A percentile compares a stretch with the other conserved stretches of the same genome.
Evolutionary conservation across 345 rosid genomes (phyloP).

Genomic region (Eucalyptus erythrocorys): DNA sequence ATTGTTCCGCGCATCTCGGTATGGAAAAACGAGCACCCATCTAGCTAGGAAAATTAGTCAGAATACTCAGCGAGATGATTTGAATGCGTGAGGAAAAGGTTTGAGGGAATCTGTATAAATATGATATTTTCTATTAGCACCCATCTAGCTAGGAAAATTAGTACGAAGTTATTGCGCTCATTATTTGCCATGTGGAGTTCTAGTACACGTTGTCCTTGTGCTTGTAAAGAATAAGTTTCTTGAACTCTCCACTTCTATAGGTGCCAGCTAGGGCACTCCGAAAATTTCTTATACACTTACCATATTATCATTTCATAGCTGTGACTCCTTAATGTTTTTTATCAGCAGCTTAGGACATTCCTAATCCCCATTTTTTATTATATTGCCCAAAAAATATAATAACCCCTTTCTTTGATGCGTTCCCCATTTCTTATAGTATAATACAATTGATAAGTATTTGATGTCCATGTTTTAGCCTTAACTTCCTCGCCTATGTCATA

Average conservation of each 20-base stretch:
- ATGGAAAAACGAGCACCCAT: not conserved
- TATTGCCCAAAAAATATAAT: not conserved
- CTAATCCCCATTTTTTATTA: not conserved
- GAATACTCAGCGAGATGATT: not conserved
- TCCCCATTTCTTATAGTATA: not conserved
- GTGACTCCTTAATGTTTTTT: not conserved
- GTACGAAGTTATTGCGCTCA: not conserved
- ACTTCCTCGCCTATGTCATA: not conserved
- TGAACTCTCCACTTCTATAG: not conserved
- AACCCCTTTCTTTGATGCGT: not conserved
- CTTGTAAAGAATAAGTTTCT: not conserved
- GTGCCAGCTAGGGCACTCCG: not conserved
- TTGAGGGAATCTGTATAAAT: not conserved
- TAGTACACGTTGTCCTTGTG: not conserved
- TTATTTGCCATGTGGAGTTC: not conserved
- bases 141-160: too few species aligned
- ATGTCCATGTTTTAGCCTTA: not conserved
- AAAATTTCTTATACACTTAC: not conserved
- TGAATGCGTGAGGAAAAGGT: not conserved
- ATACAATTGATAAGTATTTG: not conserved
- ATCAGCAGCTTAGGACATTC: not conserved
- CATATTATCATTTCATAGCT: not conserved
- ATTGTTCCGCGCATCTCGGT: not conserved
- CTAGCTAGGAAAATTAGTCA: not conserved
- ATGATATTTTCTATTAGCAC: not conserved